Evolutionary conservation across 768 basidiomycete species (phyloP), one percentile per base, ranked within the genome.

Genomic region (Auricularia sp.): DNA sequence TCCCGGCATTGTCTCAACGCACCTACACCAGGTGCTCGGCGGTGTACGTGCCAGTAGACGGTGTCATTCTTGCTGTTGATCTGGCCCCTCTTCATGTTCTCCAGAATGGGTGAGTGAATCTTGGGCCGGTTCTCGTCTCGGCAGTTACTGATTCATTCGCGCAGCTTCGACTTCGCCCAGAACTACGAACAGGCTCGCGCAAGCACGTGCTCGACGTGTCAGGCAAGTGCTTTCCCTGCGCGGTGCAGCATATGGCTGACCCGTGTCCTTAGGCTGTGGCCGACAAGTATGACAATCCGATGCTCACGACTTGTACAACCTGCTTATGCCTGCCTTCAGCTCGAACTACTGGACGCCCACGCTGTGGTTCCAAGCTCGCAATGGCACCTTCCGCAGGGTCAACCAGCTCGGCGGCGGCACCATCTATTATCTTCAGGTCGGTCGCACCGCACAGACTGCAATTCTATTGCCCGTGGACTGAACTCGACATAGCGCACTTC

Each of bases 341-440:
- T 36, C 56, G 11, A 64, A 64, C 53, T 64, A 64, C 47, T 64
- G 64, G 64, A 61, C 59, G 10, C 64, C 64, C 12, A 60, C 56
- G 12, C 58, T 64, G 12, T 64, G 58, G 58, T 64, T 39, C 34
- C 64, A 64, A n/a, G 64, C 64, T n/a, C 64, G 59, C 23, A 61
- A 64, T 42, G 64, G 64, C 39, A 39, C 56, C n/a, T 60, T 64
- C 39, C 56, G 36, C 39, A 44, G 64, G 10, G 58, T 64, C 36
- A 53, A 64, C n/a, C 64, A 64, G 54, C 39, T 61, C n/a, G 64
- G 64, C 3, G 64, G 64, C 29, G 53, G 33, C 39, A 60, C 59
- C 5, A 54, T 64, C 33, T 64, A 64, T 21, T 64, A 64, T 34
- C 64, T 64, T 36, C 64, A 64, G 47, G 56, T 34, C 29, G 29